Conservation (phyloP, 192 early-diverging fungal species). For the Diversispora eburnea region DNA sequence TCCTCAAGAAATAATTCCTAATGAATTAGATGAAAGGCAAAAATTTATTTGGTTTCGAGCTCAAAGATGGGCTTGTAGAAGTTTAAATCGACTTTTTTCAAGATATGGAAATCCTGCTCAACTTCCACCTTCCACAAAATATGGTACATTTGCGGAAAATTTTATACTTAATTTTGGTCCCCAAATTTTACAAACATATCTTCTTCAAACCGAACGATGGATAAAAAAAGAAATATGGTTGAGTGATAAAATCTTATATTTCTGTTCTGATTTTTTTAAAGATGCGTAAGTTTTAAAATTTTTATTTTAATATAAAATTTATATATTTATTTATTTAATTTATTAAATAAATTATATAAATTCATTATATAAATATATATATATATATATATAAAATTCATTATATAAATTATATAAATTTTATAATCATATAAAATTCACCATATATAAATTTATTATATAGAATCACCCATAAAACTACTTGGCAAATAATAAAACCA, state of each 20-base stretch:
- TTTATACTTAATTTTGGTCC: conserved; percentile 91
- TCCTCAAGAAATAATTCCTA: conserved; percentile 50
- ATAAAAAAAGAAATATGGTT: conserved; percentile 70
- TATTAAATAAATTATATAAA: background rate
- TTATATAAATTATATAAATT: no score
- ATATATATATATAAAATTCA: no score
- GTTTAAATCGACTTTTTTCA: conserved; percentile 78
- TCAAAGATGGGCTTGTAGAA: conserved; percentile 92
- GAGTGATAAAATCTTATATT: conserved; percentile 63
- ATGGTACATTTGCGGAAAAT: conserved; percentile 67
- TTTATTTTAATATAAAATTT: background rate
- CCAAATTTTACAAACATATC: conserved; percentile 80
- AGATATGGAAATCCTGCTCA: conserved; percentile 70
- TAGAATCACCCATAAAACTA: conserved; percentile 80
- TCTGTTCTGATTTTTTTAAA: conserved; percentile 71
- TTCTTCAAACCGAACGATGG: conserved; percentile 78
- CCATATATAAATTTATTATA: no score
- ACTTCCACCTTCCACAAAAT: conserved; percentile 46
- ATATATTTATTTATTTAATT: background rate
- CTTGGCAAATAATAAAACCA: conserved; percentile 89
- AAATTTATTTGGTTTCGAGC: conserved; percentile 87
- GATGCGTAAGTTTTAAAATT: conserved; percentile 53
- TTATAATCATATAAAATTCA: background rate
- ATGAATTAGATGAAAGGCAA: conserved; percentile 67
- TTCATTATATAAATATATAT: background rate